Evolutionary conservation across 2,329 filamentous ascomycete genomes (phyloP).

Genomic region (Fusarium xylarioides): DNA sequence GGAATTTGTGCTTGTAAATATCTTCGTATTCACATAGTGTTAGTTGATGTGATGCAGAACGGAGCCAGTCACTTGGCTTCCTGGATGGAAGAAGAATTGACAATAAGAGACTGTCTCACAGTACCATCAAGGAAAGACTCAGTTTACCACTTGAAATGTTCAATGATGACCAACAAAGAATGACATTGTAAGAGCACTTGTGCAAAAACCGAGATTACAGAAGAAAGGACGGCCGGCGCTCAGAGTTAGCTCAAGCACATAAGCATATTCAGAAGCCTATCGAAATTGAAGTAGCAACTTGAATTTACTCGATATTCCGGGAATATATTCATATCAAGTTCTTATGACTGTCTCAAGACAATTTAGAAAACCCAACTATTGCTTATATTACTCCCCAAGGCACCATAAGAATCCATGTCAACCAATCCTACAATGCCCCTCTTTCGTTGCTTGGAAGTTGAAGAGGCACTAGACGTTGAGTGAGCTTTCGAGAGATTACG

Average conservation of each 20-base stretch:
- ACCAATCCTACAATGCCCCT: not conserved
- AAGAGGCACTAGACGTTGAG: not conserved
- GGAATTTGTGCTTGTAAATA: constrained; percentile 39
- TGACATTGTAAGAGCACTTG: not conserved
- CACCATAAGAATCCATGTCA: not conserved
- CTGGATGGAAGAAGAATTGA: constrained; percentile 29
- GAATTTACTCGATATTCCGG: not conserved
- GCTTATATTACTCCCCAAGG: not conserved
- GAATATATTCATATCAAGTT: not conserved
- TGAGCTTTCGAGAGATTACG: not conserved
- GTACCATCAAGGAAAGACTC: not conserved
- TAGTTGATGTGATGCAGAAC: constrained; percentile 11
- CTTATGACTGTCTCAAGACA: not conserved
- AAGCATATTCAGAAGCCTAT: not conserved
- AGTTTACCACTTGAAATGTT: not conserved
- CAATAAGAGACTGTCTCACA: constrained; percentile 11
- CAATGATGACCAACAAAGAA: not conserved
- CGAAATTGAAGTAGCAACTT: not conserved
- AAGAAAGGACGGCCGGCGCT: not conserved
- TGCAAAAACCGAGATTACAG: not conserved
- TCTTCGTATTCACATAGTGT: constrained; percentile 30
- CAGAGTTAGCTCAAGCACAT: not conserved
- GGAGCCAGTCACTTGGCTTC: constrained; percentile 23
- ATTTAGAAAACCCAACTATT: not conserved
- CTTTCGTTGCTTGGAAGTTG: too few species aligned